phyloP scores from a whole-genome alignment of 2,329 filamentous ascomycete genomes.

The Periconia digitata region DNA sequence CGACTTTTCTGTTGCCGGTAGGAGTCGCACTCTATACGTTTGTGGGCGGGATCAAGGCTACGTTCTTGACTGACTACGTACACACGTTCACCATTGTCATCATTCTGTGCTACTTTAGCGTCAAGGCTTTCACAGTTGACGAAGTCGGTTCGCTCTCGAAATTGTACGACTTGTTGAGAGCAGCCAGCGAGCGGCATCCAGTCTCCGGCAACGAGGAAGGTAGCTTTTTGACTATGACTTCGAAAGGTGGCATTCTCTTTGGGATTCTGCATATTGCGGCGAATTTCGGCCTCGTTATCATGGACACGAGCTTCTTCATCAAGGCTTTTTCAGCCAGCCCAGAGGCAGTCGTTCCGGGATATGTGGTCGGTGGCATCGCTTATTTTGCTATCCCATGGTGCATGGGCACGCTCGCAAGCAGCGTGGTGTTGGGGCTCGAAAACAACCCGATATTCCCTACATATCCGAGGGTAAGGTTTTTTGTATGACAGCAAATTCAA shows the following conservation, averaged over 20 bases:
- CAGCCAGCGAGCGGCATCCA: slow-evolving; percentile 48
- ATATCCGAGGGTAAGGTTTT: slow-evolving; percentile 42
- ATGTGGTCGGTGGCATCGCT: slow-evolving; percentile 56
- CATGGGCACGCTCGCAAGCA: slow-evolving; percentile 33
- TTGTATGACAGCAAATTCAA: neutral
- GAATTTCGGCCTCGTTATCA: slow-evolving; percentile 48
- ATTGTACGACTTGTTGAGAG: slow-evolving; percentile 55
- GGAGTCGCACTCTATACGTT: slow-evolving; percentile 32
- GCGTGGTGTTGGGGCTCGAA: slow-evolving; percentile 53
- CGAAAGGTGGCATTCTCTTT: slow-evolving; percentile 54
- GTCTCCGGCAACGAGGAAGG: slow-evolving; percentile 57
- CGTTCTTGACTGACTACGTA: slow-evolving; percentile 56
- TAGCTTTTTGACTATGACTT: slow-evolving; percentile 59
- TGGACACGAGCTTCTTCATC: slow-evolving; percentile 55
- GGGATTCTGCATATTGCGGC: slow-evolving; percentile 50
- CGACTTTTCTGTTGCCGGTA: slow-evolving; percentile 48
- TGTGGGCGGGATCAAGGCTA: slow-evolving; percentile 20
- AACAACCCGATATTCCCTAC: slow-evolving; percentile 55
- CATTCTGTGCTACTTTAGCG: slow-evolving; percentile 53
- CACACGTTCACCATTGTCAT: slow-evolving; percentile 59
- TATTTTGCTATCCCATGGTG: slow-evolving; percentile 58
- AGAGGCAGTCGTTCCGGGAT: slow-evolving; percentile 54
- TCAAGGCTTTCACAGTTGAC: slow-evolving; percentile 50
- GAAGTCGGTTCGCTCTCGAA: slow-evolving; percentile 53
- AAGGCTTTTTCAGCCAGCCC: slow-evolving; percentile 54